A percentile compares a stretch with the other conserved stretches of the same genome.
Conservation (phyloP, 805 yeast species). For the Tetrapisispora taiwanensis region DNA sequence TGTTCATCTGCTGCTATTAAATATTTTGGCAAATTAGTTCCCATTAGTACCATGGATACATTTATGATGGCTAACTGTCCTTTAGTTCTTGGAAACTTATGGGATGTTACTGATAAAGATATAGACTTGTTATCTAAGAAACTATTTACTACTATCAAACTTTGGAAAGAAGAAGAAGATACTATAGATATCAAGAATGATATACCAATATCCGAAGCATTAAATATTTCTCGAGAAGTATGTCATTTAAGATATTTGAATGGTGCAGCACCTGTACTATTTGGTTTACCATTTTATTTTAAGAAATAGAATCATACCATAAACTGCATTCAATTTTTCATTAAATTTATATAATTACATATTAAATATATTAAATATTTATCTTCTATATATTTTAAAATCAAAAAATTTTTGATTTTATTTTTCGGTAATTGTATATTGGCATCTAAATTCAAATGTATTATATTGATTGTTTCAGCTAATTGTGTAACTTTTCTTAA, state of each 20-base stretch:
- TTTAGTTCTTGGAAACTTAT: constrained; percentile 70
- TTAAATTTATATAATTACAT: neutral
- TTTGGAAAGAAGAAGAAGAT: constrained; percentile 24
- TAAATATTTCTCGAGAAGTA: constrained; percentile 47
- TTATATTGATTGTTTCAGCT: no score
- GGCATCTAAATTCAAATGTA: neutral
- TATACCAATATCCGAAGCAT: constrained; percentile 43
- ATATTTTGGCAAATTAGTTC: constrained; percentile 50
- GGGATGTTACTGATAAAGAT: constrained; percentile 98
- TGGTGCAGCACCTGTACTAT: constrained; percentile 87
- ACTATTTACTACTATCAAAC: constrained; percentile 58
- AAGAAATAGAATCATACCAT: neutral
- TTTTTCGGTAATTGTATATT: neutral
- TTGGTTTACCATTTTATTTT: constrained; percentile 57
- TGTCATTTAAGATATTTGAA: constrained; percentile 70
- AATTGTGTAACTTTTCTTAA: no score
- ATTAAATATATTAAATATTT: neutral
- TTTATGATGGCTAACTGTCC: constrained; percentile 78
- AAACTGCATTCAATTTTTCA: neutral
- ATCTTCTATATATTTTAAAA: neutral
- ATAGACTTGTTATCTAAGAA: constrained; percentile 66
- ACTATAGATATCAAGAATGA: constrained; percentile 6
- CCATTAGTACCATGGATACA: constrained; percentile 66
- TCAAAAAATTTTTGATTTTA: neutral
- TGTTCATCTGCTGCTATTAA: constrained; percentile 77